phyloP scores from a whole-genome alignment of 2,329 filamentous ascomycete genomes.

The Pseudopyrenochaeta lycopersici region DNA sequence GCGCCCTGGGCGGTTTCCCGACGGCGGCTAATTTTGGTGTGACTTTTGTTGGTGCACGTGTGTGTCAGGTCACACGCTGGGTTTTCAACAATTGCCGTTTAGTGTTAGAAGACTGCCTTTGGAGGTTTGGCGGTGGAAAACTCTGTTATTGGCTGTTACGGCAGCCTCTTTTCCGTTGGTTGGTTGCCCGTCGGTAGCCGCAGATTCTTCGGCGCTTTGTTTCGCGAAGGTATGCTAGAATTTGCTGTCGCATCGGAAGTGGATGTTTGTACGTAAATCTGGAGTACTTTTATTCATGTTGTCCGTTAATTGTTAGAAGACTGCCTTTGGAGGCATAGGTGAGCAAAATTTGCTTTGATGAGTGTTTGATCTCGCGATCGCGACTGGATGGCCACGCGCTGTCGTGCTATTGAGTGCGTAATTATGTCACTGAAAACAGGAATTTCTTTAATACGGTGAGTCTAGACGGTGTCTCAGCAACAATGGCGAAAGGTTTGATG shows the following conservation, averaged over 20 bases:
- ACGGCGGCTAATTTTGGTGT: slow-evolving; percentile 17
- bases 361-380: slow-evolving; percentile 10
- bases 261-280: slow-evolving; percentile 34
- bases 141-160: slow-evolving; percentile 23
- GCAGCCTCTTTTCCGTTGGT: slow-evolving; percentile 12
- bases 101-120: slow-evolving; percentile 20
- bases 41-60: too few relatives aligned
- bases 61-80: too few relatives aligned
- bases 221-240: slow-evolving; percentile 17
- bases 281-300: slow-evolving; percentile 3
- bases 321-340: slow-evolving; percentile 29
- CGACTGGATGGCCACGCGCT: background rate
- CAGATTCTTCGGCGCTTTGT: background rate
- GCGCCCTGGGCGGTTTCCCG: slow-evolving; percentile 18
- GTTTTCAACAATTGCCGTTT: slow-evolving; percentile 6
- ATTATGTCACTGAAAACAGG: too few relatives aligned
- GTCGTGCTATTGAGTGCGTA: too few relatives aligned
- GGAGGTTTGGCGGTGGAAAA: slow-evolving; percentile 24
- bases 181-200: slow-evolving; percentile 19
- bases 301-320: slow-evolving; percentile 29
- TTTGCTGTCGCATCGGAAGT: slow-evolving; percentile 19
- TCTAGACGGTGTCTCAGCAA: too few relatives aligned
- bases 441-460: too few relatives aligned
- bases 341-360: slow-evolving; percentile 14
- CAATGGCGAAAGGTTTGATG: too few relatives aligned